These are phyloP conservation scores for Scleroderma bovista DNA, from an alignment of 768 basidiomycete genomes.

Conservation along the genomic window DNA sequence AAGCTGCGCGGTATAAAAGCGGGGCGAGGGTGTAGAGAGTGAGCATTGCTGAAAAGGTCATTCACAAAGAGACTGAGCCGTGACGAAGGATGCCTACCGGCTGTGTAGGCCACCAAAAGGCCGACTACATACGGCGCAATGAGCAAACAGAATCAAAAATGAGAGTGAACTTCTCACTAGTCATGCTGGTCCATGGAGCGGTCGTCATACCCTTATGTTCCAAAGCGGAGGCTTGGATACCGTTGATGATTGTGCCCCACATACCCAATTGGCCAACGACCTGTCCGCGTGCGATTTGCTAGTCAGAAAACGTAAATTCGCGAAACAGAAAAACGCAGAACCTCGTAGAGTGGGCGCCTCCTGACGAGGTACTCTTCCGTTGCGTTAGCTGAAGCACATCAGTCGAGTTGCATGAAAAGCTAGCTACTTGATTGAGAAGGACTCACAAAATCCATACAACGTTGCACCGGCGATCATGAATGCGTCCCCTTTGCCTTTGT, in stretches of 20 bases:
- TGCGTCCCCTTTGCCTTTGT: constrained; percentile 71
- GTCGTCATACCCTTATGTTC: constrained; percentile 64
- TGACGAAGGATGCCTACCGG: constrained; percentile 21
- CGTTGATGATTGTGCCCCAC: constrained; percentile 78
- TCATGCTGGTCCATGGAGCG: constrained; percentile 69
- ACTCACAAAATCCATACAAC: constrained; percentile 80
- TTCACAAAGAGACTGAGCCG: not conserved
- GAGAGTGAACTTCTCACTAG: constrained; percentile 48
- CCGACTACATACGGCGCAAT: constrained; percentile 35
- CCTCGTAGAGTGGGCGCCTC: constrained; percentile 74
- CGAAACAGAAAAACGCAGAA: constrained; percentile 9
- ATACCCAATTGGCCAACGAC: constrained; percentile 84
- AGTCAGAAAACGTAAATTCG: not conserved
- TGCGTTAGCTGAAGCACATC: constrained; percentile 57
- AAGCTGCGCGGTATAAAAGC: constrained; percentile 79
- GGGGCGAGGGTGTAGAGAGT: constrained; percentile 84
- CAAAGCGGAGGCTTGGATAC: constrained; percentile 68
- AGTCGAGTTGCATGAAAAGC: not conserved
- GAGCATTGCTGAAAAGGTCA: constrained; percentile 54
- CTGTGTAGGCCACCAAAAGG: constrained; percentile 46
- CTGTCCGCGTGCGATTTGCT: constrained; percentile 19
- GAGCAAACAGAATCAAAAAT: constrained; percentile 9
- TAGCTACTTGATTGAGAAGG: not conserved
- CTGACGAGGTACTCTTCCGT: constrained; percentile 87
- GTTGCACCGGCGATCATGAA: constrained; percentile 87